These are phyloP conservation scores for Boletus insuetus DNA, from an alignment of 768 basidiomycete species.

Conservation along the genomic window DNA sequence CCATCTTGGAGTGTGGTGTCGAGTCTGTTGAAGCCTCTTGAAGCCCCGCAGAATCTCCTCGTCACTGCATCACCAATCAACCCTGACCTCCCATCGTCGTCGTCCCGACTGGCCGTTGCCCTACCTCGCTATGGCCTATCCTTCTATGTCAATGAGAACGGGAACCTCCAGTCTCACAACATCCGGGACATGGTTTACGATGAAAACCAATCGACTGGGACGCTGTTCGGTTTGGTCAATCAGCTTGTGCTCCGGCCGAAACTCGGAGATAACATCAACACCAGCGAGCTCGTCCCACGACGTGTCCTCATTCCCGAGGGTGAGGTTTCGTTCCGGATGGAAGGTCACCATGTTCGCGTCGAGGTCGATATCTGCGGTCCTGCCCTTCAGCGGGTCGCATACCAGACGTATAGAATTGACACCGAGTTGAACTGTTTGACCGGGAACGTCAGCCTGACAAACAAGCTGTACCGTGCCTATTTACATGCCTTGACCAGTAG, in stretches of 20 bases:
- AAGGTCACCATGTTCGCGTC: slow-evolving; percentile 17
- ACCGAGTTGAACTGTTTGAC: slow-evolving; percentile 28
- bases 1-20: slow-evolving; percentile 28
- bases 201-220: slow-evolving; percentile 38
- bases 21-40: slow-evolving; percentile 23
- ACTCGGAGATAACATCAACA: not conserved
- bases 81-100: not conserved
- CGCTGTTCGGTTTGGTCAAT: slow-evolving; percentile 43
- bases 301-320: slow-evolving; percentile 42
- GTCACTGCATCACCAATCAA: slow-evolving; percentile 8
- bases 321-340: slow-evolving; percentile 9
- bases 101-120: slow-evolving; percentile 23
- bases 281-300: slow-evolving; percentile 10
- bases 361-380: slow-evolving; percentile 6
- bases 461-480: slow-evolving; percentile 37
- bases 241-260: slow-evolving; percentile 39
- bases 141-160: slow-evolving; percentile 36
- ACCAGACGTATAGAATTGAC: slow-evolving; percentile 33
- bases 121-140: slow-evolving; percentile 42
- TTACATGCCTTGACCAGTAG: slow-evolving; percentile 44
- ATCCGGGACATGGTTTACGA: slow-evolving; percentile 44
- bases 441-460: slow-evolving; percentile 26
- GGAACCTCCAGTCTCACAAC: slow-evolving; percentile 39
- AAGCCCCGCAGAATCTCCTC: slow-evolving; percentile 20
- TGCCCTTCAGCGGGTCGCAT: slow-evolving; percentile 9